Percentiles rank a stretch among this genome's conserved stretches.
Evolutionary conservation across 345 rosid genomes (phyloP).

Genomic region (Passiflora organensis): DNA sequence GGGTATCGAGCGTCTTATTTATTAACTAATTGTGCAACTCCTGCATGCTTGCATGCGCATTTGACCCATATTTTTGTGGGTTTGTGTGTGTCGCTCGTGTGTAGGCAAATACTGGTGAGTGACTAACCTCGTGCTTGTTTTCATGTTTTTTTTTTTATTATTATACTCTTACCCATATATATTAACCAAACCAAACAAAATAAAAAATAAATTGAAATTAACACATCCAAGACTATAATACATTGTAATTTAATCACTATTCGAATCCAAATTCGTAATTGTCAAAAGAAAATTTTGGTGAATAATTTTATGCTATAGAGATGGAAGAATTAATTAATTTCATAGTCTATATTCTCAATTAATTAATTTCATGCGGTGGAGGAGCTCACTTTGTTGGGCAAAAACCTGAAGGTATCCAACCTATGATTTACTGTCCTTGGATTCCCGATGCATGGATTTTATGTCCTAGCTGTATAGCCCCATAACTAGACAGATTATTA

Average conservation of each 20-base stretch:
- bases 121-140: neutral
- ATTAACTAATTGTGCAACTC: conserved; percentile 25
- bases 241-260: too few relatives aligned
- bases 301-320: too few relatives aligned
- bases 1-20: conserved; percentile 22
- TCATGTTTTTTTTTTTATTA: neutral
- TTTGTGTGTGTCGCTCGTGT: conserved; percentile 16
- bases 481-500: conserved; percentile 5
- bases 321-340: too few relatives aligned
- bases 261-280: too few relatives aligned
- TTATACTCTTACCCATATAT: neutral
- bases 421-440: conserved; percentile 21
- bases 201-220: too few relatives aligned
- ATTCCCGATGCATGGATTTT: conserved; percentile 3
- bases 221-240: too few relatives aligned
- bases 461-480: conserved; percentile 11
- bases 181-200: too few relatives aligned
- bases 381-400: conserved; percentile 16
- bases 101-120: neutral
- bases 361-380: too few relatives aligned
- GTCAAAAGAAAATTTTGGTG: too few relatives aligned
- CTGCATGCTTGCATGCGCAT: conserved; percentile 66
- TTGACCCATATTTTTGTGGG: conserved; percentile 44
- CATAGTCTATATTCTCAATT: too few relatives aligned
- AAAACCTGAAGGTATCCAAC: conserved; percentile 25